Evolutionary conservation across 2,329 filamentous ascomycete species (phyloP), one percentile per base, ranked within the genome.

Genomic region (Sordariomycetes sp.): DNA sequence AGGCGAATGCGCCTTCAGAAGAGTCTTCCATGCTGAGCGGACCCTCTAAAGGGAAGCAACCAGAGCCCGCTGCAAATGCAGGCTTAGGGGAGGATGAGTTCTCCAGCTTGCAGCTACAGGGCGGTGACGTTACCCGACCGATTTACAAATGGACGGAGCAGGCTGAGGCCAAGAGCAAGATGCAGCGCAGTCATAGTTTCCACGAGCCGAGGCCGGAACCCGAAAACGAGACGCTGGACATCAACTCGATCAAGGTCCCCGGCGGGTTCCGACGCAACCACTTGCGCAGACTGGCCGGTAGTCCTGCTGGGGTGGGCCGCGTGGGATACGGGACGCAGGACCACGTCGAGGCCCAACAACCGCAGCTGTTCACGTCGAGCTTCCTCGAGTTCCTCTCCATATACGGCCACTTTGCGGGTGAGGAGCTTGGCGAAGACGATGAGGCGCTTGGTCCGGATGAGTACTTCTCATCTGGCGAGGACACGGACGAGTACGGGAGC

Each of bases 81-180:
- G 59, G 59, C n/a, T 49, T 48, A 46, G 71, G 76, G 40, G 76
- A 81, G 6, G 84, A 92, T 39, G 86, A 94, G 50, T 98, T 98
- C 55, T 95, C 88, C 20, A 96, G 92, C 59, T 60, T 98, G 54
- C 80, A 81, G 52, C 66, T 98, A 30, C 93, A 96, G 54, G 92
- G 92, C 39, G 92, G 92, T 42, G 92, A 98, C 54, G 82, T 95
- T 37, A 95, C 90, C 17, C 72, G 92, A 40, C 86, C 90, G 35
- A 94, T 98, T 47, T 98, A 98, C 66, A 82, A 86, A 47, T 98
- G 93, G 86, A 86, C 87, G 6, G 87, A 96, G 56, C 85, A 93
- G 54, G 83, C 83, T 33, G 80, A 93, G 51, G 68, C 76, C 30
- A 75, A 79, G 44, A 71, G 68, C 40, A 75, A 75, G 46, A 66